Conservation (phyloP, 495 filamentous ascomycete species). For the Ramalina intermedia region DNA sequence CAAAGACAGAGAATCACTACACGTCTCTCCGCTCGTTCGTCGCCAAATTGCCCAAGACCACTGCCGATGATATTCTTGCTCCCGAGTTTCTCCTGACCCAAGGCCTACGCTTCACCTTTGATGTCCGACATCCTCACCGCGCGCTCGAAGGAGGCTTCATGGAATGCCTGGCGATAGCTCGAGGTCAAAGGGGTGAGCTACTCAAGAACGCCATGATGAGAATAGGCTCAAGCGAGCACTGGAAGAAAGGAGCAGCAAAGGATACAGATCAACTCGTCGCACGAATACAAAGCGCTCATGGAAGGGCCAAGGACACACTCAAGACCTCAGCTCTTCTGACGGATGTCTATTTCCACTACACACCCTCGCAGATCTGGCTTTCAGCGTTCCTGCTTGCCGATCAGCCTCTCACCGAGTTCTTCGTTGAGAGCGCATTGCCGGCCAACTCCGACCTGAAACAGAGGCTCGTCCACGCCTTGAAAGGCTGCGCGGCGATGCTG, state of each 20-base stretch:
- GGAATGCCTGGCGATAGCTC: constrained; percentile 56
- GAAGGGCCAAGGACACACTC: constrained; percentile 52
- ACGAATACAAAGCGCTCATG: constrained; percentile 54
- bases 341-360: constrained; percentile 91
- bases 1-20: constrained; percentile 79
- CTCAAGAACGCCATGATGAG: constrained; percentile 23
- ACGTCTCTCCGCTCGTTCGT: constrained; percentile 53
- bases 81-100: constrained; percentile 87
- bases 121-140: constrained; percentile 81
- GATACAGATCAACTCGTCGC: constrained; percentile 11
- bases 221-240: constrained; percentile 11
- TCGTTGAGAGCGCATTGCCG: constrained; percentile 58
- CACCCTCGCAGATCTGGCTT: constrained; percentile 86
- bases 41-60: constrained; percentile 46
- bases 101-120: constrained; percentile 84
- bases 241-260: background rate
- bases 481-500: constrained; percentile 30
- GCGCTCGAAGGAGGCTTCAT: constrained; percentile 73
- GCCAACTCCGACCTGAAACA: constrained; percentile 16
- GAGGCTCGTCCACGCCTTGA: constrained; percentile 30
- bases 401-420: constrained; percentile 50
- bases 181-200: constrained; percentile 32
- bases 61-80: constrained; percentile 63
- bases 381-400: constrained; percentile 65
- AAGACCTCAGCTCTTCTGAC: constrained; percentile 71